Base-by-base conservation (phyloP, 495 filamentous ascomycete genomes). In the Daldinia loculata region DNA sequence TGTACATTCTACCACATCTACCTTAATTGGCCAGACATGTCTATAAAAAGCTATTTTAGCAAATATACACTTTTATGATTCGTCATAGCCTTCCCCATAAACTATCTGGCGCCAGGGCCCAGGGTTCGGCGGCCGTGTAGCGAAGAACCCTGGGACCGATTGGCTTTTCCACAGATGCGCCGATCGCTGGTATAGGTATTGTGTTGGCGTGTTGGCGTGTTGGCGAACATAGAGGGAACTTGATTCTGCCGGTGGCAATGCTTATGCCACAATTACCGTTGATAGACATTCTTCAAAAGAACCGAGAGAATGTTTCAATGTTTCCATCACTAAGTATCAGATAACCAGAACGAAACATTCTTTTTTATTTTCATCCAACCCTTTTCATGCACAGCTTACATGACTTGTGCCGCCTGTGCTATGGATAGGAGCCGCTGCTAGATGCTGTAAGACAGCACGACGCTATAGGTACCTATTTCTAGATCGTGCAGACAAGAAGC, bases 41-140 rank as follows among this genome's bases (percentile, higher is more conserved):
- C 75, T 77, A 75, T 70, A 77, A 77, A 73, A 75, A 75, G 75
- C 19, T 63, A 63, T 30, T 41, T 53, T 56, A 51, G 55, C 64
- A 41, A 61, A 59, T 64, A 71, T 72, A 76, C 65, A 59, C 70
- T 67, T 67, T 67, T 65, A 2, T 69, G 55, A 73, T 75, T 75
- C 70, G 73, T 63, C 73, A 66, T 70, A 51, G 55, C 41, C 62
- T 38, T 64, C 58, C 50, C 53, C 61, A 43, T 41, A 50, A 65
- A 45, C 63, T 24, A 45, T 55, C 45, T 36, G 52, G 38, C 32
- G 45, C 22, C 41, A 56, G 48, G 55, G 27, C 50, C 56, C 32
- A 65, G 65, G 36, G 36, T 22, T 38, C 56, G n/a, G 53, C 63
- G 50, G 48, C 56, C 56, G 12, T 73, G 32, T 56, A 62, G 32